These are phyloP conservation scores for Pachysolen tannophilus DNA, from an alignment of 805 yeast species.

Conservation along the genomic window DNA sequence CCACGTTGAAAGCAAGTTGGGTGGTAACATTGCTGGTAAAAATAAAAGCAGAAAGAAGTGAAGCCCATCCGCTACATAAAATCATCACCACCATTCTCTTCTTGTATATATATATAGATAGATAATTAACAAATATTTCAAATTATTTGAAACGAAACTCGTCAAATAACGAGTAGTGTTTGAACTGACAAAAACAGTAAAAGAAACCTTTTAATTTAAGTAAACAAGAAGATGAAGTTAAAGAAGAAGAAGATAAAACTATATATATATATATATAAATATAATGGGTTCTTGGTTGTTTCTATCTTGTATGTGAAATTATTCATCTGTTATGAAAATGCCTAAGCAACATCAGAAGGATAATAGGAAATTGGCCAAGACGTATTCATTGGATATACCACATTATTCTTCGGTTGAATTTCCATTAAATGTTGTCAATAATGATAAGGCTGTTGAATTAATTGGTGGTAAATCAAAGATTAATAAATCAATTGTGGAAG, in stretches of 20 bases:
- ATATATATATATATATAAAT: too few species aligned
- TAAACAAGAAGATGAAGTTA: too few species aligned
- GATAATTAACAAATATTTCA: too few species aligned
- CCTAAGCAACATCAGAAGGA: not conserved
- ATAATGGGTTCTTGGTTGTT: too few species aligned
- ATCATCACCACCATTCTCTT: not conserved
- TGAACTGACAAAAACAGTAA: too few species aligned
- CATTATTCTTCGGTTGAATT: constrained; percentile 69
- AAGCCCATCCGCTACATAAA: too few species aligned
- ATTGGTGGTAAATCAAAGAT: constrained; percentile 54
- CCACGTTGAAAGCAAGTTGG: constrained; percentile 26
- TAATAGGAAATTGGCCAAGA: constrained; percentile 29
- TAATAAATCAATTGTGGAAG: constrained; percentile 31
- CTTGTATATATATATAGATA: not conserved
- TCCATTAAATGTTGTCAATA: constrained; percentile 63
- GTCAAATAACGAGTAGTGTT: too few species aligned
- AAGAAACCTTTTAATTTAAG: too few species aligned
- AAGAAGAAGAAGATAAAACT: too few species aligned
- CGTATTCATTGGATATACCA: constrained; percentile 63
- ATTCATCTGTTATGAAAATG: too few species aligned
- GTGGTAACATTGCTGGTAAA: constrained; percentile 26
- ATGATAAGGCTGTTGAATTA: constrained; percentile 55
- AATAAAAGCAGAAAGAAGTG: constrained; percentile 16
- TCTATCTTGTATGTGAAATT: too few species aligned
- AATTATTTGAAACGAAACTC: too few species aligned